phyloP scores from a whole-genome alignment of 2,329 filamentous ascomycete species.

The Trichoderma breve region DNA sequence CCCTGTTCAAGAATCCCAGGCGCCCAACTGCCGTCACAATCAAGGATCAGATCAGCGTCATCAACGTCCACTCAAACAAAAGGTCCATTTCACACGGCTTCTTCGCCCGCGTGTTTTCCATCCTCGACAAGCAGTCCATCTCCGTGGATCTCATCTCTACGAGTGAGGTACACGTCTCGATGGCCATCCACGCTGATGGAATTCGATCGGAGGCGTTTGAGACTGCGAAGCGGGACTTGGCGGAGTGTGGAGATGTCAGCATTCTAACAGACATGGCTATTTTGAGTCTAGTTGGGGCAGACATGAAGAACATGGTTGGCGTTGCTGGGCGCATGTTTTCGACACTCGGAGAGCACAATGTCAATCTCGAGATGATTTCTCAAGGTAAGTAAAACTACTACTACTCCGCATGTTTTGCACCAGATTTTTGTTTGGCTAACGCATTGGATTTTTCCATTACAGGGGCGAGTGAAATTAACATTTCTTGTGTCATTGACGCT shows the following conservation, averaged over 20 bases:
- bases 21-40: slow-evolving; percentile 89
- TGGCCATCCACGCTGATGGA: slow-evolving; percentile 86
- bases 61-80: slow-evolving; percentile 98
- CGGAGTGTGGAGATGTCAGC: slow-evolving; percentile 83
- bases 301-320: slow-evolving; percentile 97
- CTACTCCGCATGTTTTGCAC: not conserved
- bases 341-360: slow-evolving; percentile 84
- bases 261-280: slow-evolving; percentile 93
- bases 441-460: slow-evolving; percentile 19
- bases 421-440: not conserved
- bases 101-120: slow-evolving; percentile 88
- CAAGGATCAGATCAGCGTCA: slow-evolving; percentile 93
- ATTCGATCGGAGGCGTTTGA: slow-evolving; percentile 61
- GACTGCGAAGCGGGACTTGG: slow-evolving; percentile 68
- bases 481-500: slow-evolving; percentile 94
- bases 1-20: slow-evolving; percentile 58
- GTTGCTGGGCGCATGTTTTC: slow-evolving; percentile 94
- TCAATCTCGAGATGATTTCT: slow-evolving; percentile 99
- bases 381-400: slow-evolving; percentile 63
- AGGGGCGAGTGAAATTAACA: slow-evolving; percentile 99
- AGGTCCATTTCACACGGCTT: slow-evolving; percentile 94
- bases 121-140: slow-evolving; percentile 80
- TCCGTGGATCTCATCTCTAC: slow-evolving; percentile 96
- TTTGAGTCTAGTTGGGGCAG: slow-evolving; percentile 86
- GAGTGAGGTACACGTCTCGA: slow-evolving; percentile 93